Conservation (phyloP, 208 protist genomes). For the Porcisia deanei region DNA sequence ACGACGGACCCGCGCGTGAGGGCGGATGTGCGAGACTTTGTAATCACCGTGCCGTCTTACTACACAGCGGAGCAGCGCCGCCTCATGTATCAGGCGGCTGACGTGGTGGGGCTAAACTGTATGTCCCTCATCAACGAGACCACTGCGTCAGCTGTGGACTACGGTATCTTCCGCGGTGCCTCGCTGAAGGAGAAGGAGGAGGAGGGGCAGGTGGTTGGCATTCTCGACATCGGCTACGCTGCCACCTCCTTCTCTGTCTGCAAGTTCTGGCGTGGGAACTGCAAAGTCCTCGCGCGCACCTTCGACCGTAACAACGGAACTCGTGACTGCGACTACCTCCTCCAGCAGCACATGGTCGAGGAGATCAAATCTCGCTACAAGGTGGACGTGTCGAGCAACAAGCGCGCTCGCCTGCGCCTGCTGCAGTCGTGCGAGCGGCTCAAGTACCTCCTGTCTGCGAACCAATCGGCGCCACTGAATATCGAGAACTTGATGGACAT, state of each 20-base stretch:
- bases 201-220: slow-evolving; percentile 78
- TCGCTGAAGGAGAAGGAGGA: slow-evolving; percentile 83
- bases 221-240: slow-evolving; percentile 91
- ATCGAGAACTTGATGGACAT: slow-evolving; percentile 93
- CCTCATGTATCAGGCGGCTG: slow-evolving; percentile 77
- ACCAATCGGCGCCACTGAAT: slow-evolving; percentile 78
- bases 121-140: slow-evolving; percentile 92
- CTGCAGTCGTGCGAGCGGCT: slow-evolving; percentile 84
- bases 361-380: slow-evolving; percentile 89
- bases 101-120: slow-evolving; percentile 88
- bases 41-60: slow-evolving; percentile 87
- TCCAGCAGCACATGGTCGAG: slow-evolving; percentile 74
- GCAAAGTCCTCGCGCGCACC: slow-evolving; percentile 75
- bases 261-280: slow-evolving; percentile 85
- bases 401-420: slow-evolving; percentile 80
- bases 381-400: slow-evolving; percentile 85
- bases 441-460: slow-evolving; percentile 93
- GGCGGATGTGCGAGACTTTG: slow-evolving; percentile 76
- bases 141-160: slow-evolving; percentile 88
- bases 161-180: slow-evolving; percentile 88
- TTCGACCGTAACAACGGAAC: slow-evolving; percentile 86
- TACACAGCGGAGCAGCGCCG: slow-evolving; percentile 86
- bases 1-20: slow-evolving; percentile 57
- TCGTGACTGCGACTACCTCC: slow-evolving; percentile 82
- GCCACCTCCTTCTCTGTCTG: slow-evolving; percentile 74